Percentiles rank a stretch among this genome's conserved stretches.
These are phyloP conservation scores for Rhynchosporium agropyri DNA, from an alignment of 2,329 filamentous ascomycete genomes.

Conservation along the genomic window DNA sequence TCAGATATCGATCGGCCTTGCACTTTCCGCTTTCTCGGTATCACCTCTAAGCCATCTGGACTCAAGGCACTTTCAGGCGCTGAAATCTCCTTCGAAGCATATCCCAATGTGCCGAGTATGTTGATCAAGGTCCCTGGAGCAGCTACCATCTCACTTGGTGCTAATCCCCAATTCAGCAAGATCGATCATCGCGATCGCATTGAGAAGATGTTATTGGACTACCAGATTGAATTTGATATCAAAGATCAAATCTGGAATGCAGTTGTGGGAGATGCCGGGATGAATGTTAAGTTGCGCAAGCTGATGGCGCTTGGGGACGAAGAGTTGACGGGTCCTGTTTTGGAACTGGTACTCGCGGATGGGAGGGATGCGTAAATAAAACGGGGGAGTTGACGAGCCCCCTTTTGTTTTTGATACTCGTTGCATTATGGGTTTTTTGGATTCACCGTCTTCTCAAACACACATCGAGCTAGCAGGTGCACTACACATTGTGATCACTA, in stretches of 20 bases:
- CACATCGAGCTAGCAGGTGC: too few relatives aligned
- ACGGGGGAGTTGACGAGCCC: background rate
- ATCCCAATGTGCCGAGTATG: constrained; percentile 14
- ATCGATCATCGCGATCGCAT: constrained; percentile 21
- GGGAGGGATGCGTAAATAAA: background rate
- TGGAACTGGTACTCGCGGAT: constrained; percentile 19
- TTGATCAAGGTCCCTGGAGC: constrained; percentile 18
- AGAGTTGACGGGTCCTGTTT: constrained; percentile 14
- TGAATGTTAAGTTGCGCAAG: constrained; percentile 16
- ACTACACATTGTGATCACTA: too few relatives aligned
- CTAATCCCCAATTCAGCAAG: constrained; percentile 19
- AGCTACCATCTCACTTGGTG: constrained; percentile 22
- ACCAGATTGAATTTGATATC: constrained; percentile 17
- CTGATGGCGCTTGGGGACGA: constrained; percentile 9
- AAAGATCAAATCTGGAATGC: constrained; percentile 20
- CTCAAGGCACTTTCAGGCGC: background rate
- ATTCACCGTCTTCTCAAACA: too few relatives aligned
- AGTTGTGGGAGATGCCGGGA: background rate
- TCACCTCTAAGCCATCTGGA: background rate
- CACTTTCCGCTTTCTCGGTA: constrained; percentile 20
- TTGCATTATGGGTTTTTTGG: background rate
- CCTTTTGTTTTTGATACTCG: background rate
- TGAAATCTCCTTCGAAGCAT: constrained; percentile 1
- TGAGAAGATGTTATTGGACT: constrained; percentile 18
- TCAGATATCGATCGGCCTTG: constrained; percentile 20